phyloP scores from a whole-genome alignment of 495 filamentous ascomycete species.

The Penicillium angulare region DNA sequence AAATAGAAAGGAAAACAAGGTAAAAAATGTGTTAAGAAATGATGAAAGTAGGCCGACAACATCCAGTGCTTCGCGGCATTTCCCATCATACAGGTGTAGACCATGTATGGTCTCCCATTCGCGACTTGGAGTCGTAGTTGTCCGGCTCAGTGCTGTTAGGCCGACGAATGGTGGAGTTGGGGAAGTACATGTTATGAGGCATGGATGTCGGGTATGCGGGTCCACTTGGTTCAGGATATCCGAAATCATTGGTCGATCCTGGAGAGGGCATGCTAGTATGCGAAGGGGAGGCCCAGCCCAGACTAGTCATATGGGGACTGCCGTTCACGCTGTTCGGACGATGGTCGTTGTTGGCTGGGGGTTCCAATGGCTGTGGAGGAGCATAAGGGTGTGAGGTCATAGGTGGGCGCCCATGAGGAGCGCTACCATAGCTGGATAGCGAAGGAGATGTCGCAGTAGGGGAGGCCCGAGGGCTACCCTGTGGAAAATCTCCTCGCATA shows the following conservation, averaged over 20 bases:
- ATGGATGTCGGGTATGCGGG: slow-evolving; percentile 54
- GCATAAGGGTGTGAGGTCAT: slow-evolving; percentile 87
- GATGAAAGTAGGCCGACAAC: too few species aligned
- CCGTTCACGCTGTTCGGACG: slow-evolving; percentile 63
- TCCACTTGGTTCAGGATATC: slow-evolving; percentile 67
- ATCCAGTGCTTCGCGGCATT: too few species aligned
- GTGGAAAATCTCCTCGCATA: slow-evolving; percentile 74
- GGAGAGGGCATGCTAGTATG: slow-evolving; percentile 64
- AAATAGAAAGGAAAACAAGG: too few species aligned
- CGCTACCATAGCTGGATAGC: slow-evolving; percentile 55
- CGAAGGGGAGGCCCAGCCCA: slow-evolving; percentile 73
- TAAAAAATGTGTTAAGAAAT: slow-evolving; percentile 2
- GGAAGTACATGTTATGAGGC: slow-evolving; percentile 65
- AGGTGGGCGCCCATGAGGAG: slow-evolving; percentile 57
- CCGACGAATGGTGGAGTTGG: slow-evolving; percentile 60
- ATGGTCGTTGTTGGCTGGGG: slow-evolving; percentile 75
- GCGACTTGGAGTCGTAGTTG: slow-evolving; percentile 62
- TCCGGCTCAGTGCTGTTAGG: slow-evolving; percentile 70
- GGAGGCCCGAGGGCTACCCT: slow-evolving; percentile 68
- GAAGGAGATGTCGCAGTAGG: slow-evolving; percentile 61
- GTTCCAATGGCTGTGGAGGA: slow-evolving; percentile 84
- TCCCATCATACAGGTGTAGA: slow-evolving; percentile 37
- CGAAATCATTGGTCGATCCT: slow-evolving; percentile 61
- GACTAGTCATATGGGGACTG: slow-evolving; percentile 70
- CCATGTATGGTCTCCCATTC: slow-evolving; percentile 41